phyloP scores from a whole-genome alignment of 2,329 filamentous ascomycete genomes.

The Hypoxylon sp. region DNA sequence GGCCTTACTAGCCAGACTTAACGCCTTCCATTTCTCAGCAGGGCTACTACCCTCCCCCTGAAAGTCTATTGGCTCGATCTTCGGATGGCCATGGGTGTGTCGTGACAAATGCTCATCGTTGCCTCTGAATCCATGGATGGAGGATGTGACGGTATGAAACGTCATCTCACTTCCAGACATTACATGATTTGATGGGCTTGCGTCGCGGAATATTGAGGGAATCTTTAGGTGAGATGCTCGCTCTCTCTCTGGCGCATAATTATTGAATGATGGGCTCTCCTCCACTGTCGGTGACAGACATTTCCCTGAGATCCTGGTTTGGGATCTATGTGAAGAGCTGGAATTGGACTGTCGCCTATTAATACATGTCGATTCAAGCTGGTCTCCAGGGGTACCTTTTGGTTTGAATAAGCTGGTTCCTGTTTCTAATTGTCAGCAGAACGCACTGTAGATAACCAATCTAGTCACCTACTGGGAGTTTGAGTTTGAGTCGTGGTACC shows the following conservation, averaged over 20 bases:
- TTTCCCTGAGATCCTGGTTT: constrained; percentile 37
- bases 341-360: constrained; percentile 42
- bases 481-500: constrained; percentile 57
- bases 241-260: constrained; percentile 1
- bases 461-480: constrained; percentile 47
- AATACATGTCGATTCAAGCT: constrained; percentile 33
- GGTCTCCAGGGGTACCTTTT: constrained; percentile 6
- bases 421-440: constrained; percentile 22
- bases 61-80: constrained; percentile 2
- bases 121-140: constrained; percentile 1
- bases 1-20: constrained; percentile 43
- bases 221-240: constrained; percentile 6
- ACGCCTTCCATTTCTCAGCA: constrained; percentile 43
- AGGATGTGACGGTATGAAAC: constrained; percentile 30
- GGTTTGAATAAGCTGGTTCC: constrained; percentile 32
- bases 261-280: constrained; percentile 45
- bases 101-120: constrained; percentile 10
- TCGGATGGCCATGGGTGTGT: not conserved
- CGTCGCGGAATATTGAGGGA: constrained; percentile 1
- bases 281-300: constrained; percentile 53
- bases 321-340: constrained; percentile 30
- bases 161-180: constrained; percentile 30
- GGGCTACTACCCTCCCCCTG: constrained; percentile 18
- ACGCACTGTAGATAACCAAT: not conserved
- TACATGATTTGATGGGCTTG: constrained; percentile 13